A percentile compares a stretch with the other conserved stretches of the same genome.
These are phyloP conservation scores for Caryocar brasiliense DNA, from an alignment of 441 rosid species.

Conservation along the genomic window DNA sequence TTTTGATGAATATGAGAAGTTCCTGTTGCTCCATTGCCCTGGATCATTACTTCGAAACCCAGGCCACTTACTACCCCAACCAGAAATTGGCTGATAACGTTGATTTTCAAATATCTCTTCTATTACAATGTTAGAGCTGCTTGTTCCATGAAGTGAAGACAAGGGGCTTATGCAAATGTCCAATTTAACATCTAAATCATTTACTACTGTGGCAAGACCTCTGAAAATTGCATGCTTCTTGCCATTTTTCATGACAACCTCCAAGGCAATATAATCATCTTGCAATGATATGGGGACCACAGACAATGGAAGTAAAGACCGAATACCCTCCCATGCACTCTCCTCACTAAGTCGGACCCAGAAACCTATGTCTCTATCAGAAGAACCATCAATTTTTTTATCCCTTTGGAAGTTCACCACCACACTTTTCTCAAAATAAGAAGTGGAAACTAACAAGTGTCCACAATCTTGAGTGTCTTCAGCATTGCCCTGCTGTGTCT, in stretches of 20 bases:
- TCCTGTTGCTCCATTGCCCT: slow-evolving; percentile 49
- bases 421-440: slow-evolving; percentile 69
- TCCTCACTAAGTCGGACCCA: slow-evolving; percentile 65
- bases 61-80: slow-evolving; percentile 41
- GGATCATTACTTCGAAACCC: slow-evolving; percentile 33
- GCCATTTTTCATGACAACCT: slow-evolving; percentile 81
- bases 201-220: slow-evolving; percentile 72
- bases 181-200: slow-evolving; percentile 81
- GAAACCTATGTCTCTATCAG: slow-evolving; percentile 73
- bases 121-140: slow-evolving; percentile 27
- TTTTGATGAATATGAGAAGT: slow-evolving; percentile 51
- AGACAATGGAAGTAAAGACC: slow-evolving; percentile 79
- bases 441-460: slow-evolving; percentile 57
- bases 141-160: slow-evolving; percentile 30
- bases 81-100: slow-evolving; percentile 33
- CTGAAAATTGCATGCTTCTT: slow-evolving; percentile 92
- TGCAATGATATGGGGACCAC: slow-evolving; percentile 64
- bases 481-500: slow-evolving; percentile 40
- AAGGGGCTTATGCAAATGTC: slow-evolving; percentile 49
- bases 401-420: slow-evolving; percentile 46
- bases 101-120: slow-evolving; percentile 69
- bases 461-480: slow-evolving; percentile 54
- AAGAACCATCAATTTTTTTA: slow-evolving; percentile 32
- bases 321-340: slow-evolving; percentile 76
- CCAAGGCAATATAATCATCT: slow-evolving; percentile 74